Conservation (phyloP, 2,329 filamentous ascomycete genomes). For the Monilinia aucupariae region DNA sequence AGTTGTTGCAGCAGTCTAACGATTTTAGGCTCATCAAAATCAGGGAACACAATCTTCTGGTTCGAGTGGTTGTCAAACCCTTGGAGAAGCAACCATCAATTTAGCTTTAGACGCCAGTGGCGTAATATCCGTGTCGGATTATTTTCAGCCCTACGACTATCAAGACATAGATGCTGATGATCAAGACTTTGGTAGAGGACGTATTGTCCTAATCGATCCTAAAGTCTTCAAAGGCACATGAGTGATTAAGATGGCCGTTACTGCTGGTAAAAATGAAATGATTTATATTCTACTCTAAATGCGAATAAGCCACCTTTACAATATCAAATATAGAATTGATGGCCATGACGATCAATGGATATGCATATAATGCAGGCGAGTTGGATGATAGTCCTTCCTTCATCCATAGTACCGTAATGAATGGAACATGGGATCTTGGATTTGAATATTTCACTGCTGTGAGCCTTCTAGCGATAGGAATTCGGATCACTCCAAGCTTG, state of each 20-base stretch:
- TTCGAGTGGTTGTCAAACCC: slow-evolving; percentile 32
- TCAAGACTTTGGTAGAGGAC: slow-evolving; percentile 39
- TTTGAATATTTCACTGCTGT: slow-evolving; percentile 22
- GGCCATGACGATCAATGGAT: slow-evolving; percentile 34
- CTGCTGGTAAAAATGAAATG: slow-evolving; percentile 39
- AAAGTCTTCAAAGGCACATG: slow-evolving; percentile 35
- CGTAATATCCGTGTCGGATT: slow-evolving; percentile 36
- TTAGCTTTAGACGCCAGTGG: slow-evolving; percentile 36
- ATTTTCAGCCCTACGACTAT: slow-evolving; percentile 42
- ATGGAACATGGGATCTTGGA: slow-evolving; percentile 28
- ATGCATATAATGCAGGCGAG: slow-evolving; percentile 32
- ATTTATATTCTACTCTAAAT: slow-evolving; percentile 39
- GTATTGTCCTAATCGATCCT: slow-evolving; percentile 36
- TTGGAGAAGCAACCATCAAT: slow-evolving; percentile 44
- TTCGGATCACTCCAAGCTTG: slow-evolving; percentile 27
- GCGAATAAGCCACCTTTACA: slow-evolving; percentile 35
- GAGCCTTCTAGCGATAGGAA: slow-evolving; percentile 29
- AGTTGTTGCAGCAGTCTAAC: neutral
- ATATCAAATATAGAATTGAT: slow-evolving; percentile 35
- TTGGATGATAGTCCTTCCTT: slow-evolving; percentile 24
- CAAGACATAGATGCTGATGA: slow-evolving; percentile 37
- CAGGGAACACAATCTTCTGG: slow-evolving; percentile 35
- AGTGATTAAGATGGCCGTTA: slow-evolving; percentile 37
- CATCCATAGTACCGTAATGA: slow-evolving; percentile 27
- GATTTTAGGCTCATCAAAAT: slow-evolving; percentile 33